Conservation (phyloP, 805 yeast genomes). For the Sugiyamaella marilandica region DNA sequence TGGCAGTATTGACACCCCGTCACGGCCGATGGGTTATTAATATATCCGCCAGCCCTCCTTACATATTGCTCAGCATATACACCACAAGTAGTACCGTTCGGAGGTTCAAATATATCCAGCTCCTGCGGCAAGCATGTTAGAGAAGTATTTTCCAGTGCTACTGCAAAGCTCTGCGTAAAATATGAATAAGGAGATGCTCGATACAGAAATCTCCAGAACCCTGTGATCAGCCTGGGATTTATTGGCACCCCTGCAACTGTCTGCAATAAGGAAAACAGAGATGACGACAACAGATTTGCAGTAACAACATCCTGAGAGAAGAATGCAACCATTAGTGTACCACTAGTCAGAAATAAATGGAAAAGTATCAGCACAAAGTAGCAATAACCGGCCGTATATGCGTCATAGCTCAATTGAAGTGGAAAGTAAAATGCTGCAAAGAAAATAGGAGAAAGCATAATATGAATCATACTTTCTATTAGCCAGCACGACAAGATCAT, state of each 20-base stretch:
- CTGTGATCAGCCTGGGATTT: conserved; percentile 52
- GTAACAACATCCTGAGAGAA: conserved; percentile 53
- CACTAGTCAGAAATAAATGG: conserved; percentile 39
- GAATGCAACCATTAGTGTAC: conserved; percentile 36
- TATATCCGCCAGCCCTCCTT: conserved; percentile 43
- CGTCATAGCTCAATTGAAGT: conserved; percentile 56
- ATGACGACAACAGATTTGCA: conserved; percentile 52
- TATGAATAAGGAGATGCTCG: conserved; percentile 63
- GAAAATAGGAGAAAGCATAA: conserved; percentile 52
- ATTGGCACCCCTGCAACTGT: conserved; percentile 65
- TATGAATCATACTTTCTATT: conserved; percentile 59
- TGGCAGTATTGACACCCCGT: conserved; percentile 55
- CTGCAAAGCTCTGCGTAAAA: conserved; percentile 49
- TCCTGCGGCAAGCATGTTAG: conserved; percentile 47
- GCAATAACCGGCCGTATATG: conserved; percentile 38
- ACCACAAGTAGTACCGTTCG: conserved; percentile 53
- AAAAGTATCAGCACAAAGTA: conserved; percentile 37
- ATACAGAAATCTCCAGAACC: conserved; percentile 80
- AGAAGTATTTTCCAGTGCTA: conserved; percentile 41
- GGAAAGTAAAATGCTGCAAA: conserved; percentile 61
- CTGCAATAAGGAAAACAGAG: conserved; percentile 50
- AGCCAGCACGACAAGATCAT: conserved; percentile 55
- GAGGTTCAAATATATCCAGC: conserved; percentile 44
- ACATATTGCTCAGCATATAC: conserved; percentile 44
- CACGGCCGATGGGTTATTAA: conserved; percentile 42